These are phyloP conservation scores for Suaeda aralocaspica DNA, from an alignment of 148 eudicot genomes.

Conservation along the genomic window DNA sequence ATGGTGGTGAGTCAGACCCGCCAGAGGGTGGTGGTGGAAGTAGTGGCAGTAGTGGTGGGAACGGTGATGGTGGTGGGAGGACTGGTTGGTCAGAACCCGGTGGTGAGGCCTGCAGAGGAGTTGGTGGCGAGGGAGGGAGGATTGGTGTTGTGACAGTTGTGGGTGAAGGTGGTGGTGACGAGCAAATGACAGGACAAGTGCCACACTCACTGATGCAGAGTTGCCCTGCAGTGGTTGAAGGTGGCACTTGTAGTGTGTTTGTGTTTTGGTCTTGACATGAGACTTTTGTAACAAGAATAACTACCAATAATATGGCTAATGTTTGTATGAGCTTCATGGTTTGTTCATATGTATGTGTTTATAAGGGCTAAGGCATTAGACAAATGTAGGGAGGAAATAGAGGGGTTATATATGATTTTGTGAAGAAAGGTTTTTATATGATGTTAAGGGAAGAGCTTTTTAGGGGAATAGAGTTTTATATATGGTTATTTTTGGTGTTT, in stretches of 20 bases:
- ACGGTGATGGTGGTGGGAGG: conserved; percentile 22
- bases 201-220: conserved; percentile 76
- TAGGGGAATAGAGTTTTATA: not conserved
- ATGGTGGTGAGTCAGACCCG: conserved; percentile 13
- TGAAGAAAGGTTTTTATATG: not conserved
- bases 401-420: not conserved
- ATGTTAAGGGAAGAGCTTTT: not conserved
- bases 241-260: not conserved
- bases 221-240: conserved; percentile 31
- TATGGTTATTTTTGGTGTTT: not conserved
- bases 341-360: not conserved
- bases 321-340: conserved; percentile 16
- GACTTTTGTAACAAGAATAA: not conserved
- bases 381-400: not conserved
- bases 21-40: conserved; percentile 31
- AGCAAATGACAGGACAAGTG: conserved; percentile 73
- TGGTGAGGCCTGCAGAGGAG: conserved; percentile 19
- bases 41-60: conserved; percentile 24
- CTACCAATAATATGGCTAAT: not conserved
- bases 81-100: conserved; percentile 20
- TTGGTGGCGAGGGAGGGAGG: conserved; percentile 13
- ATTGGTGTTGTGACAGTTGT: conserved; percentile 9
- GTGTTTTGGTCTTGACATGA: conserved; percentile 25
- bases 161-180: conserved; percentile 39
- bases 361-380: not conserved